phyloP scores from a whole-genome alignment of 2,329 filamentous ascomycete species.

The Trichoderma sp. region DNA sequence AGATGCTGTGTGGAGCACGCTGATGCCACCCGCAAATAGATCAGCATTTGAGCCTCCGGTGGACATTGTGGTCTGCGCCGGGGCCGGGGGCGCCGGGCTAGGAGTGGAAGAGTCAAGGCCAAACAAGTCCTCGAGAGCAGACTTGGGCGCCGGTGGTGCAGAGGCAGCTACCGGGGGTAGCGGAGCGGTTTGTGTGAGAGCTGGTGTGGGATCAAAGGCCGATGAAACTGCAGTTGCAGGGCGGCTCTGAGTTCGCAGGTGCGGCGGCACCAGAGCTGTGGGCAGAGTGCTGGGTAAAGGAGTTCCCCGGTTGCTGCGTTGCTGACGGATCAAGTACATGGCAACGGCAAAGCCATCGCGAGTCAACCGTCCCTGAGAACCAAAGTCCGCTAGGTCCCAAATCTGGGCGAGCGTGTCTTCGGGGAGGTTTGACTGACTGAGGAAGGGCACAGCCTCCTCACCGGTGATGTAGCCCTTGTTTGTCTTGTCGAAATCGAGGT shows the following conservation, averaged over 20 bases:
- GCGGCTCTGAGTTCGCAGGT: slow-evolving; percentile 67
- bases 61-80: slow-evolving; percentile 62
- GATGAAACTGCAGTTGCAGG: slow-evolving; percentile 51
- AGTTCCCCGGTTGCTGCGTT: slow-evolving; percentile 67
- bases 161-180: slow-evolving; percentile 24
- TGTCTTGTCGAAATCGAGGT: slow-evolving; percentile 77
- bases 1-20: slow-evolving; percentile 53
- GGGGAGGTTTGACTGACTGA: slow-evolving; percentile 85
- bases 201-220: slow-evolving; percentile 52
- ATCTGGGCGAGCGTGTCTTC: slow-evolving; percentile 91
- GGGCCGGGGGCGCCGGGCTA: slow-evolving; percentile 52
- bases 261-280: slow-evolving; percentile 79
- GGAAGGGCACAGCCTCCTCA: slow-evolving; percentile 91
- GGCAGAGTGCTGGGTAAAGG: slow-evolving; percentile 77
- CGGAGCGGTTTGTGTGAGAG: slow-evolving; percentile 19
- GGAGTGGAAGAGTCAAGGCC: slow-evolving; percentile 72
- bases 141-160: slow-evolving; percentile 60
- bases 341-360: slow-evolving; percentile 94
- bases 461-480: slow-evolving; percentile 85
- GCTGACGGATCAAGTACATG: slow-evolving; percentile 94
- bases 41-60: slow-evolving; percentile 74
- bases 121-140: slow-evolving; percentile 91
- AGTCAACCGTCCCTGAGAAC: slow-evolving; percentile 80
- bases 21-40: slow-evolving; percentile 59
- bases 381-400: slow-evolving; percentile 96